Conservation (phyloP, 176 grass and related monocot species). For the Thalia dealbata region DNA sequence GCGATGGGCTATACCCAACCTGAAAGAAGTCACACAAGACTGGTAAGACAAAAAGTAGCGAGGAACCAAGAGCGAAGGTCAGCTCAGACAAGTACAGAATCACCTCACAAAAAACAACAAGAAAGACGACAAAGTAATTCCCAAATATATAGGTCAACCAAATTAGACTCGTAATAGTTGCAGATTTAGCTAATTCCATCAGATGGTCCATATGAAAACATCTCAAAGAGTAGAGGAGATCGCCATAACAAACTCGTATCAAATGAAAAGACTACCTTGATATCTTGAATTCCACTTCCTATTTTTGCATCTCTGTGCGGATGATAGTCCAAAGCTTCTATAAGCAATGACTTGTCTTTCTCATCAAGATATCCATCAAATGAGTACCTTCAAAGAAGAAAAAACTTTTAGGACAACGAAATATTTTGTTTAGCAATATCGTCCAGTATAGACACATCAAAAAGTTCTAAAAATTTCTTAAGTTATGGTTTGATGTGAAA, state of each 20-base stretch:
- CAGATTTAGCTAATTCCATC: too few species aligned
- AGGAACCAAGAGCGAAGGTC: not conserved
- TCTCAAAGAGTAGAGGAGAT: too few species aligned
- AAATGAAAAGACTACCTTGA: conserved; percentile 34
- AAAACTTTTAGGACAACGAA: conserved; percentile 15
- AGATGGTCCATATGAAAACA: not conserved
- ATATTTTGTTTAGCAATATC: conserved; percentile 17
- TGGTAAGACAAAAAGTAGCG: not conserved
- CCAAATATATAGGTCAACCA: not conserved
- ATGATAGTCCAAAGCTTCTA: conserved; percentile 62
- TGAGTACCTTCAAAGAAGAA: conserved; percentile 50
- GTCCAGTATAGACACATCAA: too few species aligned
- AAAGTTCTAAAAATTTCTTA: not conserved
- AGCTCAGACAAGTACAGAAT: not conserved
- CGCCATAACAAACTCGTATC: not conserved
- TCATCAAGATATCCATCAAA: conserved; percentile 36
- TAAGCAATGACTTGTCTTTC: conserved; percentile 40
- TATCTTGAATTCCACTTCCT: conserved; percentile 29
- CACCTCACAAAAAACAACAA: not conserved
- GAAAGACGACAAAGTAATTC: not conserved
- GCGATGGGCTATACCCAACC: conserved; percentile 25
- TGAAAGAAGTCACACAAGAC: conserved; percentile 3
- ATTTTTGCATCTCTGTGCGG: conserved; percentile 29
- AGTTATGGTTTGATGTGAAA: too few species aligned
- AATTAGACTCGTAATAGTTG: too few species aligned